Percentiles rank a stretch among this genome's conserved stretches.
Conservation (phyloP, 208 protist species). For the Novymonas esmeraldas region DNA sequence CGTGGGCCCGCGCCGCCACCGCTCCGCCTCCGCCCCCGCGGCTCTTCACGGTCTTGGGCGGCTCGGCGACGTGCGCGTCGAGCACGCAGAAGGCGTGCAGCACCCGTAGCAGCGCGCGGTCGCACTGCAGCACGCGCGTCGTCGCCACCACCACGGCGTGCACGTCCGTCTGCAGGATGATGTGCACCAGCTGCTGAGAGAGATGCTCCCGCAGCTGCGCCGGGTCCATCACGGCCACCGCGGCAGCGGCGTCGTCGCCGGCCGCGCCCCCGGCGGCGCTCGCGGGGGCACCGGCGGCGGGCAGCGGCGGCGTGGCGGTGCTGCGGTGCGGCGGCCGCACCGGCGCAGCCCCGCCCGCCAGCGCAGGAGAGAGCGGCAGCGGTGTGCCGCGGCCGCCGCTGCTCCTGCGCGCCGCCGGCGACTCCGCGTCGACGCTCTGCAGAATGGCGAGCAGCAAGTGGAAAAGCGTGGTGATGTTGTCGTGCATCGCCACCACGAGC, state of each 20-base stretch:
- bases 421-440: constrained; percentile 27
- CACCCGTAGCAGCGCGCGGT: constrained; percentile 32
- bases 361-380: neutral
- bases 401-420: neutral
- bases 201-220: constrained; percentile 28
- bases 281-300: neutral
- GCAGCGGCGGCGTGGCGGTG: neutral
- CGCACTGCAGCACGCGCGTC: constrained; percentile 29
- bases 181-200: constrained; percentile 28
- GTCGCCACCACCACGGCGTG: constrained; percentile 24
- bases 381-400: neutral
- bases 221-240: neutral
- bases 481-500: constrained; percentile 62
- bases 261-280: neutral
- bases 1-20: neutral
- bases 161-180: constrained; percentile 34
- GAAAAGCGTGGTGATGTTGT: constrained; percentile 62
- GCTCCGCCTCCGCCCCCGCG: neutral
- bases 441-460: constrained; percentile 38
- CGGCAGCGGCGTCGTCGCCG: neutral
- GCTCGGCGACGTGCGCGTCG: constrained; percentile 5
- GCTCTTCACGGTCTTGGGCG: neutral
- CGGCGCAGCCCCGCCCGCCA: neutral
- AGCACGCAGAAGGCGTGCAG: constrained; percentile 34
- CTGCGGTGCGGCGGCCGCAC: no score